These are phyloP conservation scores for Picochlorum sp. DNA, from an alignment of 139 green algal genomes.

Conservation along the genomic window DNA sequence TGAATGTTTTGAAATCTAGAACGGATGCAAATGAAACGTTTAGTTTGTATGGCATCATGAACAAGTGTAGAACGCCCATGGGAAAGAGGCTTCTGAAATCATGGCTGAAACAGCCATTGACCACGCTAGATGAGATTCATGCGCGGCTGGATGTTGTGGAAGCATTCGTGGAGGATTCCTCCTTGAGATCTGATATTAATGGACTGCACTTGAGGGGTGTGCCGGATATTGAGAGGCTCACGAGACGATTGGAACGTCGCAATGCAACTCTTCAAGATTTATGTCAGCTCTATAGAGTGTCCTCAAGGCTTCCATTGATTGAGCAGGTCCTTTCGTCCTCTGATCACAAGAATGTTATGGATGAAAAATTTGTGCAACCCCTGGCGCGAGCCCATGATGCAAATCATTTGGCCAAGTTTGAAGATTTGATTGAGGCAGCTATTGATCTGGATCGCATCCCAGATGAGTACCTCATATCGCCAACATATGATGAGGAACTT, in stretches of 20 bases:
- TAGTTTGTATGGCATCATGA: conserved; percentile 84
- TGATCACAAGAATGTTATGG: conserved; percentile 46
- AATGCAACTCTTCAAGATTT: conserved; percentile 71
- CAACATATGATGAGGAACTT: conserved; percentile 65
- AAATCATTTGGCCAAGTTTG: conserved; percentile 87
- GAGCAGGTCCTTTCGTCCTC: conserved; percentile 50
- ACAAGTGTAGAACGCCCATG: conserved; percentile 80
- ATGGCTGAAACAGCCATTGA: conserved; percentile 95
- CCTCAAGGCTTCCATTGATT: conserved; percentile 61
- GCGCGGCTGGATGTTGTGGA: conserved; percentile 77
- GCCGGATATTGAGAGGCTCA: conserved; percentile 85
- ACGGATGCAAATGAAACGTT: conserved; percentile 64
- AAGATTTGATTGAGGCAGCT: conserved; percentile 87
- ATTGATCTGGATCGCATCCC: conserved; percentile 86
- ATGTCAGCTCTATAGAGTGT: conserved; percentile 87
- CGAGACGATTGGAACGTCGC: conserved; percentile 69
- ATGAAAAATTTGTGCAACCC: conserved; percentile 44
- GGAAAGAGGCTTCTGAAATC: conserved; percentile 80
- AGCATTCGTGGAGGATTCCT: conserved; percentile 56
- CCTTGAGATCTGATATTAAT: conserved; percentile 62
- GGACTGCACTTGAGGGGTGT: conserved; percentile 66
- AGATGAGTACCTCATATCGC: conserved; percentile 88
- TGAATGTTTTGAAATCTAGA: conserved; percentile 79
- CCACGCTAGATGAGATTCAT: conserved; percentile 57
- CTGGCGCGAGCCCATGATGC: conserved; percentile 56